A percentile compares a stretch with the other conserved stretches of the same genome.
phyloP scores from a whole-genome alignment of 371 early-diverging fungal genomes.

The Rhizopus microsporus region DNA sequence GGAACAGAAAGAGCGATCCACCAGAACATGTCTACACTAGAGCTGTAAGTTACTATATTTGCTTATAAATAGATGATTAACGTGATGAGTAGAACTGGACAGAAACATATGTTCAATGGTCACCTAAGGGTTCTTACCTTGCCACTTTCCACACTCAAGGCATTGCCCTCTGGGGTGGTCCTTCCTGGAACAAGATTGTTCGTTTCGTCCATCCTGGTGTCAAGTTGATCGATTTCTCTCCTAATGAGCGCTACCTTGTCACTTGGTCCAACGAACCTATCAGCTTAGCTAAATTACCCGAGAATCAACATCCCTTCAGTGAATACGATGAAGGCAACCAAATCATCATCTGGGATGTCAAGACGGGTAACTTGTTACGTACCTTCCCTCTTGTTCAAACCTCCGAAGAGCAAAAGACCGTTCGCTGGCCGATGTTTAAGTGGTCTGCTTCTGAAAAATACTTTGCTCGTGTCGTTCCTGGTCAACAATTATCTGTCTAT shows the following conservation, averaged over 20 bases:
- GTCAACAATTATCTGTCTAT: slow-evolving; percentile 82
- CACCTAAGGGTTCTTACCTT: slow-evolving; percentile 92
- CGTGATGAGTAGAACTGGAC: slow-evolving; percentile 78
- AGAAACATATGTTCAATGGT: slow-evolving; percentile 93
- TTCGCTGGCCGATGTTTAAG: slow-evolving; percentile 96
- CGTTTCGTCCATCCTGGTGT: slow-evolving; percentile 93
- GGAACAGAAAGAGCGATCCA: slow-evolving; percentile 87
- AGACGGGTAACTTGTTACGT: slow-evolving; percentile 82
- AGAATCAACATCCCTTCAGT: slow-evolving; percentile 68
- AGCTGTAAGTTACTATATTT: slow-evolving; percentile 39
- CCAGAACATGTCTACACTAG: slow-evolving; percentile 80
- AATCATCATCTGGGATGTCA: slow-evolving; percentile 89
- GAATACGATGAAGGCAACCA: slow-evolving; percentile 78
- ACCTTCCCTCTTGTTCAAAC: slow-evolving; percentile 73
- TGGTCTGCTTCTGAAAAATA: slow-evolving; percentile 94
- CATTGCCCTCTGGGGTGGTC: slow-evolving; percentile 96
- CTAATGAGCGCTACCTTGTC: slow-evolving; percentile 90
- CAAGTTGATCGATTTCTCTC: slow-evolving; percentile 90
- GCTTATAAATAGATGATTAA: background rate
- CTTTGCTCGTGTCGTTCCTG: slow-evolving; percentile 88
- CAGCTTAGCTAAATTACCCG: slow-evolving; percentile 52
- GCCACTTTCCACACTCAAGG: slow-evolving; percentile 94
- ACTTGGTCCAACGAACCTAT: slow-evolving; percentile 93
- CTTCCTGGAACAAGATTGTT: slow-evolving; percentile 87
- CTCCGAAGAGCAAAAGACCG: slow-evolving; percentile 58